These are phyloP conservation scores for Kwoniella shandongensis DNA, from an alignment of 768 basidiomycete species.

Conservation along the genomic window DNA sequence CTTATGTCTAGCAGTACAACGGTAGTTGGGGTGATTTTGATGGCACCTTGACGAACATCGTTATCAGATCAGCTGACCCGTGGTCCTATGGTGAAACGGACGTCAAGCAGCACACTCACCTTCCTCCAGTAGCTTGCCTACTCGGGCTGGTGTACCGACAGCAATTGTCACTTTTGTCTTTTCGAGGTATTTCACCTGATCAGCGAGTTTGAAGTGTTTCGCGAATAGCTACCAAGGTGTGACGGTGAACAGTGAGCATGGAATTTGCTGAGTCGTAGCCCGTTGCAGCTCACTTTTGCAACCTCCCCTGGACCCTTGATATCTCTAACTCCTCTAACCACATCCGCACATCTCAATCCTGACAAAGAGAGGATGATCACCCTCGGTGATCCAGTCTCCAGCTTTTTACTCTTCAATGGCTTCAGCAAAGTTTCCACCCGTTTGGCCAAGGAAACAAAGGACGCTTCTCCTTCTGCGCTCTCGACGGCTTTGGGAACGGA, in stretches of 20 bases:
- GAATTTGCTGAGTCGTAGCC: background rate
- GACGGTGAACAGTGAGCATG: too few species aligned
- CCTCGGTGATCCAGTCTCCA: conserved; percentile 72
- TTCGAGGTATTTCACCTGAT: conserved; percentile 79
- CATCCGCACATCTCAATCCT: conserved; percentile 88
- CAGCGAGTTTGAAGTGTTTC: conserved; percentile 85
- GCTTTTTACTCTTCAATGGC: conserved; percentile 61
- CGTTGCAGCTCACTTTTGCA: conserved; percentile 62
- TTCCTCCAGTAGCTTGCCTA: conserved; percentile 70
- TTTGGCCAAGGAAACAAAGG: conserved; percentile 57
- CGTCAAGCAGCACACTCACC: conserved; percentile 44
- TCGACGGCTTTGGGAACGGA: conserved; percentile 62
- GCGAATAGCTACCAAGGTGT: conserved; percentile 91
- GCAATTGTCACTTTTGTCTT: conserved; percentile 84
- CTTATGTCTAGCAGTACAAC: conserved; percentile 39
- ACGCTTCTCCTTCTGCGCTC: conserved; percentile 4
- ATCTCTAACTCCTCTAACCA: conserved; percentile 59
- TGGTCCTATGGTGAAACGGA: background rate
- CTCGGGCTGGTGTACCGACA: conserved; percentile 85
- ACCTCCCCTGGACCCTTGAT: conserved; percentile 76
- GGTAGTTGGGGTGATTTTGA: conserved; percentile 41
- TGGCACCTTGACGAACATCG: conserved; percentile 19
- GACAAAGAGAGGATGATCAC: conserved; percentile 80
- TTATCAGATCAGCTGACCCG: background rate
- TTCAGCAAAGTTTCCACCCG: conserved; percentile 65